phyloP scores from a whole-genome alignment of 371 early-diverging fungal species.

The Zopfochytrium polystomum region DNA sequence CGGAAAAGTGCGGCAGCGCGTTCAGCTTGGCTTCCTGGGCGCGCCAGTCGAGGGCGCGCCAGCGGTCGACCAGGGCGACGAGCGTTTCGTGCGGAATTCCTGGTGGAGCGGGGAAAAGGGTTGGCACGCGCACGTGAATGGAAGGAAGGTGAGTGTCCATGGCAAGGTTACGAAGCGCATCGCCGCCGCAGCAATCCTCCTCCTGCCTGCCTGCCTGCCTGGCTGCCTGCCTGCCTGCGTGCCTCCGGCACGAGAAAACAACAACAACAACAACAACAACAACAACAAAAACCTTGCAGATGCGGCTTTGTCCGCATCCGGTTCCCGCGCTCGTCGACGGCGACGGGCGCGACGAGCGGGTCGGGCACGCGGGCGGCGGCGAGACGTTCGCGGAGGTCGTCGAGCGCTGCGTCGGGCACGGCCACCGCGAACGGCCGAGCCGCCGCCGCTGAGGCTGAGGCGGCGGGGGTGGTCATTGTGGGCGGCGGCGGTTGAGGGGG shows the following conservation, averaged over 20 bases:
- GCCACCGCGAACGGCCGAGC: not conserved
- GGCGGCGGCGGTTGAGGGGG: too few relatives aligned
- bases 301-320: not conserved
- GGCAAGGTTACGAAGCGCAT: too few relatives aligned
- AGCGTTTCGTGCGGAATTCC: not conserved
- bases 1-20: conserved; percentile 17
- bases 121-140: too few relatives aligned
- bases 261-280: not conserved
- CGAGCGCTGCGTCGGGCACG: not conserved
- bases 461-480: too few relatives aligned
- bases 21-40: conserved; percentile 2
- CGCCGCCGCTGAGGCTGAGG: too few relatives aligned
- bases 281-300: not conserved
- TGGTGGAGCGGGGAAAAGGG: conserved; percentile 1
- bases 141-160: too few relatives aligned
- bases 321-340: too few relatives aligned
- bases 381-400: conserved; percentile 6
- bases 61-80: not conserved
- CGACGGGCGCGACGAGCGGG: too few relatives aligned
- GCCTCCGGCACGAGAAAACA: not conserved
- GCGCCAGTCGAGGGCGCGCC: conserved; percentile 10
- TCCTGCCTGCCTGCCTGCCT: too few relatives aligned
- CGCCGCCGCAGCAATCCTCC: too few relatives aligned
- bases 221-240: too few relatives aligned
- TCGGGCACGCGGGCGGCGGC: not conserved